Evolutionary conservation across 2,329 filamentous ascomycete genomes (phyloP).

Genomic region (Neoascochyta sp.): DNA sequence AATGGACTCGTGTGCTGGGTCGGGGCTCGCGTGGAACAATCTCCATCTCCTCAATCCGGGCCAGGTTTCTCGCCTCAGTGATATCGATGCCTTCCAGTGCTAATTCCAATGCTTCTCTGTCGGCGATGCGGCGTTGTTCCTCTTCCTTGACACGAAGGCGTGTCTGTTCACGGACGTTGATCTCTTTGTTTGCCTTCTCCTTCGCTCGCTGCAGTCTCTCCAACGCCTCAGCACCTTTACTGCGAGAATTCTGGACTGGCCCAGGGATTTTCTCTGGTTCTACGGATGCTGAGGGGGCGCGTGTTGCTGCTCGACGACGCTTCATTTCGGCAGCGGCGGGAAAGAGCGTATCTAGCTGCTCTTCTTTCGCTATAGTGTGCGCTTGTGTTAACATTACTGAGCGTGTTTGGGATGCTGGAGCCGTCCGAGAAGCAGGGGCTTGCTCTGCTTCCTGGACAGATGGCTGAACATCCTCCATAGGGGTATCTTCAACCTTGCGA

Average conservation of each 20-base stretch:
- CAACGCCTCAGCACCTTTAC: slow-evolving; percentile 40
- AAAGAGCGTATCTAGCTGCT: slow-evolving; percentile 68
- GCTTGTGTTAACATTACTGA: slow-evolving; percentile 18
- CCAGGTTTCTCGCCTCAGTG: slow-evolving; percentile 67
- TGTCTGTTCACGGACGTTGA: slow-evolving; percentile 56
- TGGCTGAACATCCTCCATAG: slow-evolving; percentile 26
- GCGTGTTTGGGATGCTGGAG: slow-evolving; percentile 15
- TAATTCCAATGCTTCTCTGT: slow-evolving; percentile 60
- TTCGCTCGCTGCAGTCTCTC: slow-evolving; percentile 35
- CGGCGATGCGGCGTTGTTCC: slow-evolving; percentile 52
- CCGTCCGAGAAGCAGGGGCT: slow-evolving; percentile 16
- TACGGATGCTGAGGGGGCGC: slow-evolving; percentile 24
- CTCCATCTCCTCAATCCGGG: slow-evolving; percentile 73
- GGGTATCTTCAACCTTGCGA: slow-evolving; percentile 24
- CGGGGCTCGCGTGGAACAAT: slow-evolving; percentile 46
- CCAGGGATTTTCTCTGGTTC: slow-evolving; percentile 41
- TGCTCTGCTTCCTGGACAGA: slow-evolving; percentile 7
- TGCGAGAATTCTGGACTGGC: slow-evolving; percentile 14
- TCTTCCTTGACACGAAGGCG: slow-evolving; percentile 51
- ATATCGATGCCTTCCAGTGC: slow-evolving; percentile 64
- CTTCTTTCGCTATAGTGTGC: slow-evolving; percentile 39
- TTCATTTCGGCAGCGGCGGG: slow-evolving; percentile 76
- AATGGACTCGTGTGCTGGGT: slow-evolving; percentile 17
- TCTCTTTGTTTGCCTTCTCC: slow-evolving; percentile 52
- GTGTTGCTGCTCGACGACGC: slow-evolving; percentile 55